These are phyloP conservation scores for Annona cherimola DNA, from an alignment of 164 flowering plant species.

Conservation along the genomic window DNA sequence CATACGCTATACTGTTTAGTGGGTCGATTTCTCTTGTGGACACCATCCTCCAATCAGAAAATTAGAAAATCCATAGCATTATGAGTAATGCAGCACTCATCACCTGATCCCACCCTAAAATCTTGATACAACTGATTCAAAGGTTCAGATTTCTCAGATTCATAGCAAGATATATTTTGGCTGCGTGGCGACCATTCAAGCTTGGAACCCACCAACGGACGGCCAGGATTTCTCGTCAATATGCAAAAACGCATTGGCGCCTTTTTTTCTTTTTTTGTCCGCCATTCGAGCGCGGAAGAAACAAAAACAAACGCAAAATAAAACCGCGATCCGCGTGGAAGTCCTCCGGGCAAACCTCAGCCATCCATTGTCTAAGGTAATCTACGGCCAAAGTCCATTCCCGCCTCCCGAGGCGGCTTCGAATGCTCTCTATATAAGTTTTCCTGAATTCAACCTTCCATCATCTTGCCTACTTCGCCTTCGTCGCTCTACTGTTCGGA, in stretches of 20 bases:
- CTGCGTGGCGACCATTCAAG: too few relatives aligned
- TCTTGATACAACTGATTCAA: too few relatives aligned
- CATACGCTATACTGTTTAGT: too few relatives aligned
- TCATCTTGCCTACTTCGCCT: neutral
- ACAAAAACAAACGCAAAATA: neutral
- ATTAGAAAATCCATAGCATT: too few relatives aligned
- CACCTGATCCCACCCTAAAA: too few relatives aligned
- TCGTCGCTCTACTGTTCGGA: too few relatives aligned
- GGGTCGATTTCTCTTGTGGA: too few relatives aligned
- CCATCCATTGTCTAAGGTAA: conserved; percentile 6
- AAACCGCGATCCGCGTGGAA: conserved; percentile 12
- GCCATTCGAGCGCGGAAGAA: neutral
- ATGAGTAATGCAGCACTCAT: too few relatives aligned
- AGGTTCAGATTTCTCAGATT: too few relatives aligned
- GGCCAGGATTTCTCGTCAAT: neutral
- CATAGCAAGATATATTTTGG: too few relatives aligned
- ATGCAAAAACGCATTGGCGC: neutral
- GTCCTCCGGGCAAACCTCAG: neutral
- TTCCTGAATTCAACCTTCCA: neutral
- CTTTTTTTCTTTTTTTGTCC: neutral
- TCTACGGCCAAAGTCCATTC: conserved; percentile 3
- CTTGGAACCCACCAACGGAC: too few relatives aligned
- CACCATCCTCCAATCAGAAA: too few relatives aligned
- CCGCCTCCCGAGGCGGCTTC: conserved; percentile 4
- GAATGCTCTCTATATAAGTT: conserved; percentile 1